phyloP scores from a whole-genome alignment of 2,329 filamentous ascomycete genomes.

The Penicillium sp. region DNA sequence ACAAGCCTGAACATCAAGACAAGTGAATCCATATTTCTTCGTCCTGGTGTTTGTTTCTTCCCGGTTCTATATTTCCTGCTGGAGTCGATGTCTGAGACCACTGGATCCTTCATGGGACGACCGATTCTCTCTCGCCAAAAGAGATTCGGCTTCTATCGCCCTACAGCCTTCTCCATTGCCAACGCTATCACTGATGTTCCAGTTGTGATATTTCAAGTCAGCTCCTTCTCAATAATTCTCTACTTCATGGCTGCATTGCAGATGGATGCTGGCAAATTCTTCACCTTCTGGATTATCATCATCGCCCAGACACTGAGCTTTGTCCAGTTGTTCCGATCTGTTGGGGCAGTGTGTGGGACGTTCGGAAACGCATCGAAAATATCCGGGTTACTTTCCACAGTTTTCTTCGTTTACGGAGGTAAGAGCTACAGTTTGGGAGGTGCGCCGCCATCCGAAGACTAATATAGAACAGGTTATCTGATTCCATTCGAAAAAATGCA shows the following conservation, averaged over 20 bases:
- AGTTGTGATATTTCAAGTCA: constrained; percentile 56
- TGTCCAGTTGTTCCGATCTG: constrained; percentile 53
- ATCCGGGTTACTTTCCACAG: constrained; percentile 43
- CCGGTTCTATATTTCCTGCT: constrained; percentile 63
- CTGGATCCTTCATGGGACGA: constrained; percentile 61
- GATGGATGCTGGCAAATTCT: constrained; percentile 59
- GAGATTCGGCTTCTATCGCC: constrained; percentile 67
- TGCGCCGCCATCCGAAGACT: neutral
- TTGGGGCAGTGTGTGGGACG: constrained; percentile 49
- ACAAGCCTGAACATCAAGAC: neutral
- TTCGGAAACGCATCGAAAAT: constrained; percentile 52
- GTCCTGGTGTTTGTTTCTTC: constrained; percentile 63
- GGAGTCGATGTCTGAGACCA: constrained; percentile 60
- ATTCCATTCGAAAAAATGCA: constrained; percentile 63
- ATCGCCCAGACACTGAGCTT: constrained; percentile 53
- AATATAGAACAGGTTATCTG: constrained; percentile 52
- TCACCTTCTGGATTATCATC: constrained; percentile 59
- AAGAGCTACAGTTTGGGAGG: neutral
- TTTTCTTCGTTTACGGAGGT: constrained; percentile 56
- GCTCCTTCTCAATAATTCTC: constrained; percentile 60
- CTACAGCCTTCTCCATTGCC: constrained; percentile 59
- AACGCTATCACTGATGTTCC: constrained; percentile 60
- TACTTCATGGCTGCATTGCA: constrained; percentile 61
- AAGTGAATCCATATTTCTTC: constrained; percentile 54
- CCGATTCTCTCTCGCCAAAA: constrained; percentile 70